Evolutionary conservation across 1,284 basidiomycete genomes (phyloP).

Genomic region (Cryptococcus jaspeensis): DNA sequence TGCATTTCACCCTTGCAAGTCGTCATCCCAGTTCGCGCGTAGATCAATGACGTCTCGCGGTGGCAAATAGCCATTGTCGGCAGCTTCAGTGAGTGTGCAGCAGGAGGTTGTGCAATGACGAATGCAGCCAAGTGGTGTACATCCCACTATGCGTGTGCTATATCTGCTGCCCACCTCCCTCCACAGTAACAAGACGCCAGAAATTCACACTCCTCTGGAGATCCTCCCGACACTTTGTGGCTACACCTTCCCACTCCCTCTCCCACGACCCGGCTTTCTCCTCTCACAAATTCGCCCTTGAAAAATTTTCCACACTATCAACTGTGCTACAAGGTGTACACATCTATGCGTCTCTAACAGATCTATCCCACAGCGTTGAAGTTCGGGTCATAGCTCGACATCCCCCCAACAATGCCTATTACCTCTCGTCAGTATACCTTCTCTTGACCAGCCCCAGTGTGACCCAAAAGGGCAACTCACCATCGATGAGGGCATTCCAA

Average conservation of each 20-base stretch:
- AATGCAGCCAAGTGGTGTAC: too few species aligned
- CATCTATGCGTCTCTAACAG: not conserved
- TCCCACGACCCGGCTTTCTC: too few species aligned
- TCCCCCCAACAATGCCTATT: constrained; percentile 18
- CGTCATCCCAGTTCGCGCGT: too few species aligned
- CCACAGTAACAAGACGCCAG: not conserved
- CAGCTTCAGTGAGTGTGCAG: too few species aligned
- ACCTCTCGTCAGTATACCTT: not conserved
- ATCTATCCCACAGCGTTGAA: not conserved
- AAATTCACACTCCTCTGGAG: not conserved
- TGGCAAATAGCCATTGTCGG: too few species aligned
- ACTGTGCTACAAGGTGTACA: not conserved
- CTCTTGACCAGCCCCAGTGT: not conserved
- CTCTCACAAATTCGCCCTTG: not conserved
- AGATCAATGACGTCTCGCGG: too few species aligned
- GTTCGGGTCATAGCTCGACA: constrained; percentile 15
- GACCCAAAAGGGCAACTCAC: constrained; percentile 17
- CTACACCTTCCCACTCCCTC: not conserved
- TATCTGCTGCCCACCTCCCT: too few species aligned
- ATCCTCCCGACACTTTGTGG: not conserved
- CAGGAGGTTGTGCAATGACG: too few species aligned
- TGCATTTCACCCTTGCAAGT: too few species aligned
- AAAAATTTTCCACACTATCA: not conserved
- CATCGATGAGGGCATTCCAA: constrained; percentile 41
- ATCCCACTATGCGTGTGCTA: too few species aligned